Evolutionary conservation across 371 early-diverging fungal genomes (phyloP), one percentile per base, ranked within the genome.

Genomic region (Phascolomyces articulosus): DNA sequence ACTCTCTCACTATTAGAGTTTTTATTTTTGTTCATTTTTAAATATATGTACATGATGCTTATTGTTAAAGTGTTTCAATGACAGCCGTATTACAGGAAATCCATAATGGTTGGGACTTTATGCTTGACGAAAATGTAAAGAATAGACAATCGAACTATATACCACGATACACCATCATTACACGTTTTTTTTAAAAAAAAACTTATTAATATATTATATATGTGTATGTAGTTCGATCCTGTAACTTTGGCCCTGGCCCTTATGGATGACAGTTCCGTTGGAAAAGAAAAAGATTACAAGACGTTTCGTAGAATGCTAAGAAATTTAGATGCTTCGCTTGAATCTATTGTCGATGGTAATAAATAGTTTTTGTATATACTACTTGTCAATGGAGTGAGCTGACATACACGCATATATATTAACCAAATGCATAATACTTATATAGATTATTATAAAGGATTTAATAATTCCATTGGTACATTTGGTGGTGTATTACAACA

Each of bases 221-320:
- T n/a, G n/a, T n/a, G n/a, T n/a, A n/a, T n/a, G 0, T 68, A 93
- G 93, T 95, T 95, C 77, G 95, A 96, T 80, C 95, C 96, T 27
- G 93, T 96, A 0, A 88, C 94, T 4, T 77, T 93, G 54, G 93
- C 96, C 18, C 74, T 97, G 21, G 89, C 91, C 28, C 73, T 97
- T 59, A 87, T 95, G 85, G 96, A 97, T 69, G 85, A 88, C 38
- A 93, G 95, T 74, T 91, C 92, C 1, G 79, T 78, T 53, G 83
- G 83, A 21, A 80, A 90, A 38, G 93, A 95, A 10, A 84, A 87
- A 40, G 93, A 93, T 74, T 91, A 91, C 63, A 80, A 86, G 21
- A 84, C 87, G 57, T 97, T 96, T 71, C 77, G 80, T 48, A 69
- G 82, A 24, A 85, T 91, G 56, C 80, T 91, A 16, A 76, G 83